Conservation (phyloP, 176 grass and related monocot species). For the barley (Hordeum vulgare) region DNA sequence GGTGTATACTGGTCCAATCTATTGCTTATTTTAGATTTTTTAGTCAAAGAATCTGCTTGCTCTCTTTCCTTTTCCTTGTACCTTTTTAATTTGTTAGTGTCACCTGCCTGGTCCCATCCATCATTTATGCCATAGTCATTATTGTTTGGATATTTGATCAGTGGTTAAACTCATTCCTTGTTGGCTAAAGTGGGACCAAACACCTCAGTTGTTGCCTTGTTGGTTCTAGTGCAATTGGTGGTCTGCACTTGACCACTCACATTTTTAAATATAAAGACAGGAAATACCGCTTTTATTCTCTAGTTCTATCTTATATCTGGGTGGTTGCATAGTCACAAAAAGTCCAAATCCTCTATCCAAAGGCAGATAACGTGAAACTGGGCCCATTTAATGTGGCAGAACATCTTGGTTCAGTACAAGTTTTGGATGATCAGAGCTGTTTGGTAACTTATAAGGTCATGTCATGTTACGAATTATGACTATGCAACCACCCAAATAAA, state of each 20-base stretch:
- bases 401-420: background rate
- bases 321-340: background rate
- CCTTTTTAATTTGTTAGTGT: slow-evolving; percentile 27
- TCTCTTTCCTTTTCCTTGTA: slow-evolving; percentile 9
- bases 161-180: slow-evolving; percentile 32
- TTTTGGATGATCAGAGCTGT: background rate
- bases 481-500: slow-evolving; percentile 2
- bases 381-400: background rate
- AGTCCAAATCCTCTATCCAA: background rate
- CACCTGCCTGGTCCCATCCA: slow-evolving; percentile 21
- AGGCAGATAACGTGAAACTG: background rate
- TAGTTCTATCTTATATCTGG: background rate
- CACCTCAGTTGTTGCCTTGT: background rate
- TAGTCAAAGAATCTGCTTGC: slow-evolving; percentile 8
- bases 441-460: background rate
- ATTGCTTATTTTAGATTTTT: slow-evolving; percentile 18
- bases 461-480: slow-evolving; percentile 1
- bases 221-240: slow-evolving; percentile 11
- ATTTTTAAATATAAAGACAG: slow-evolving; percentile 1
- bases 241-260: background rate
- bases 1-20: slow-evolving; percentile 13
- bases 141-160: slow-evolving; percentile 26
- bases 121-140: slow-evolving; percentile 30
- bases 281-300: background rate
- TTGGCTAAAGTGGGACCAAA: slow-evolving; percentile 36